Percentiles rank a stretch among this genome's conserved stretches.
These are phyloP conservation scores for Colletotrichum ledebouriae DNA, from an alignment of 2,329 filamentous ascomycete species.

Conservation along the genomic window DNA sequence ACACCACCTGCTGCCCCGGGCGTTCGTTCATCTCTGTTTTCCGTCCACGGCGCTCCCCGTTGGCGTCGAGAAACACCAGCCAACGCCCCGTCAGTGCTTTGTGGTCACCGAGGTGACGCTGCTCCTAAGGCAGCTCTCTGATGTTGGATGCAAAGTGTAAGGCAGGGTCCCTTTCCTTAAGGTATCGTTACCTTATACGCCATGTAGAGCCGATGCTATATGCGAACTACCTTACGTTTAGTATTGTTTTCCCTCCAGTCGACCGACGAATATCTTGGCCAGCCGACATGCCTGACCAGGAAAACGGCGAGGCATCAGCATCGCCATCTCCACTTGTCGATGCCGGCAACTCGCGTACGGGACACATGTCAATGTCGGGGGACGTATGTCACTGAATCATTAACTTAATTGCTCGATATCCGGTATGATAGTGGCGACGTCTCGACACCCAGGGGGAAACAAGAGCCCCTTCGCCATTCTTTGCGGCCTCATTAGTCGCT, in stretches of 20 bases:
- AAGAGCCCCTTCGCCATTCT: slow-evolving; percentile 11
- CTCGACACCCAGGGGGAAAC: neutral
- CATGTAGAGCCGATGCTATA: neutral
- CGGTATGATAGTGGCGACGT: slow-evolving; percentile 20
- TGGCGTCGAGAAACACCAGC: slow-evolving; percentile 21
- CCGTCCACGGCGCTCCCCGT: slow-evolving; percentile 26
- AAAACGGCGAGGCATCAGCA: slow-evolving; percentile 7
- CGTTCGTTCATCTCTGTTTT: slow-evolving; percentile 19
- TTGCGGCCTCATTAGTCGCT: slow-evolving; percentile 24
- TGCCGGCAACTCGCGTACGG: neutral
- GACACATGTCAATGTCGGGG: slow-evolving; percentile 4
- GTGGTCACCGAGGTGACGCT: slow-evolving; percentile 41
- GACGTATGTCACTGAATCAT: slow-evolving; percentile 15
- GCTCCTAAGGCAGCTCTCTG: slow-evolving; percentile 33
- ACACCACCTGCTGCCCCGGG: slow-evolving; percentile 16
- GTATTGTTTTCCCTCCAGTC: slow-evolving; percentile 5
- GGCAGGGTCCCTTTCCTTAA: slow-evolving; percentile 22
- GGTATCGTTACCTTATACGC: neutral
- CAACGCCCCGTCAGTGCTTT: slow-evolving; percentile 27
- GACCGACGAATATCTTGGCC: slow-evolving; percentile 13
- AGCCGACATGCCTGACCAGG: slow-evolving; percentile 11
- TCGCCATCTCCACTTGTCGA: slow-evolving; percentile 9
- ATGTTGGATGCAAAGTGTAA: slow-evolving; percentile 33
- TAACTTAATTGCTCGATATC: neutral
- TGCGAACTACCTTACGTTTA: neutral